These are phyloP conservation scores for Colletotrichum tamarilloi DNA, from an alignment of 2,329 filamentous ascomycete genomes.

Conservation along the genomic window DNA sequence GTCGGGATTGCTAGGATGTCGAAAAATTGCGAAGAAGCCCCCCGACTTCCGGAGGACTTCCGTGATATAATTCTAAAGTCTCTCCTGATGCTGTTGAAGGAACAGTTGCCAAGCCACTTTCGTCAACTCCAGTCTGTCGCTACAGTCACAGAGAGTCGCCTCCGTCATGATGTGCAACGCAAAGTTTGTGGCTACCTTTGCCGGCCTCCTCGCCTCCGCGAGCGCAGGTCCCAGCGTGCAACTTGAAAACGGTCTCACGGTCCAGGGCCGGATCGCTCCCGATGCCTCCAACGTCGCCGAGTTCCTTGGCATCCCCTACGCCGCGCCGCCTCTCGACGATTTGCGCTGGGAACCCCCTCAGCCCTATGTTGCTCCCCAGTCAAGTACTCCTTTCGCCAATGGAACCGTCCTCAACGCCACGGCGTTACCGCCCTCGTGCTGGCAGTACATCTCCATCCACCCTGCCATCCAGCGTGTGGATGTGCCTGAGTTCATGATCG, in stretches of 20 bases:
- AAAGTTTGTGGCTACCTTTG: constrained; percentile 26
- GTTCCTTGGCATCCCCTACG: constrained; percentile 61
- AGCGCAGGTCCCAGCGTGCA: constrained; percentile 27
- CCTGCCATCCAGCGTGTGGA: constrained; percentile 30
- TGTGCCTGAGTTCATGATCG: constrained; percentile 34
- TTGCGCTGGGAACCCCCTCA: constrained; percentile 56
- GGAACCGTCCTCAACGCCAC: constrained; percentile 25
- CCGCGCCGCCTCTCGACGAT: constrained; percentile 63
- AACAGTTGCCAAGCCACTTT: not conserved
- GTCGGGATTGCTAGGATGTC: not conserved
- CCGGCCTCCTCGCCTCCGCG: constrained; percentile 18
- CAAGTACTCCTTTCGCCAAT: constrained; percentile 19
- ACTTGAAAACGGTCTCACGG: constrained; percentile 24
- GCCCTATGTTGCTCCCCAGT: constrained; percentile 31
- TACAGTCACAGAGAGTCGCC: not conserved
- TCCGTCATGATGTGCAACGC: constrained; percentile 23
- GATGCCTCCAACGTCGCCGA: constrained; percentile 26
- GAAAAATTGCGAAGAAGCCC: not conserved
- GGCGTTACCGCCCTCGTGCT: constrained; percentile 24
- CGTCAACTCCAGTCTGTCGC: not conserved
- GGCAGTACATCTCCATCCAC: constrained; percentile 34
- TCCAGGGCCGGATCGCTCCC: constrained; percentile 26
- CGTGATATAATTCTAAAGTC: not conserved
- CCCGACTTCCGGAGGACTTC: constrained; percentile 11
- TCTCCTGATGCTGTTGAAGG: not conserved